Evolutionary conservation across 2,329 filamentous ascomycete genomes (phyloP).

Genomic region (Aurifilum marmelostoma): DNA sequence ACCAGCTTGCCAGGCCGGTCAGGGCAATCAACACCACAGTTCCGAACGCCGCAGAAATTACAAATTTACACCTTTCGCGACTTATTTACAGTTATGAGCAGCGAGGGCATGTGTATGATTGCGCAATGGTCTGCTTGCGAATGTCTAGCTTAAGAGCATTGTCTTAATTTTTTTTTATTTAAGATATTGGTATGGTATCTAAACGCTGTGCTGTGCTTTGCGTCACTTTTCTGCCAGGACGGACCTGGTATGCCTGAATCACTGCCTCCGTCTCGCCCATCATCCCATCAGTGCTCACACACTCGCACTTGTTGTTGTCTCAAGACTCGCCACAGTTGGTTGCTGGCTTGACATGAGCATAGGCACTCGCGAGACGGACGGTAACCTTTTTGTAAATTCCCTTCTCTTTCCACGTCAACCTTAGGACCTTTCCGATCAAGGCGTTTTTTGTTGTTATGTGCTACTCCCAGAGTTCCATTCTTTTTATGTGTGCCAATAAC

Average conservation of each 20-base stretch:
- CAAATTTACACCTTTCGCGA: too few relatives aligned
- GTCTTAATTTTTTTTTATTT: slow-evolving; percentile 36
- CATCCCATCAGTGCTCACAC: background rate
- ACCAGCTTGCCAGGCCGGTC: background rate
- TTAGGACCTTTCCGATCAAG: slow-evolving; percentile 18
- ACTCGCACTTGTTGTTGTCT: background rate
- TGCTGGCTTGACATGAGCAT: background rate
- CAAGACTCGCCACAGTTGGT: background rate
- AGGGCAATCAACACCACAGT: too few relatives aligned
- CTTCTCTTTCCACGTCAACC: slow-evolving; percentile 31
- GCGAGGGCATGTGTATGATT: too few relatives aligned
- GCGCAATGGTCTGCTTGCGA: too few relatives aligned
- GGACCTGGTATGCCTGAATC: background rate
- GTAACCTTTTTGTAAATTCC: slow-evolving; percentile 7
- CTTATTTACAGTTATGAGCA: background rate
- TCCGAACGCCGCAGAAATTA: too few relatives aligned
- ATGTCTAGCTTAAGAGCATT: slow-evolving; percentile 24
- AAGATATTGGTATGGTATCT: slow-evolving; percentile 17
- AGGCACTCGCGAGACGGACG: background rate
- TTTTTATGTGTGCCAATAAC: slow-evolving; percentile 24
- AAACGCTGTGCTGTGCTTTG: slow-evolving; percentile 14
- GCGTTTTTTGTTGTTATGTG: background rate
- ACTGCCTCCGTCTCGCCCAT: background rate
- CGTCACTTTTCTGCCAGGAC: background rate
- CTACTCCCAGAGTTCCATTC: slow-evolving; percentile 16